Base-by-base conservation (phyloP, 2,329 filamentous ascomycete species). In the Sporothrix schenckii region DNA sequence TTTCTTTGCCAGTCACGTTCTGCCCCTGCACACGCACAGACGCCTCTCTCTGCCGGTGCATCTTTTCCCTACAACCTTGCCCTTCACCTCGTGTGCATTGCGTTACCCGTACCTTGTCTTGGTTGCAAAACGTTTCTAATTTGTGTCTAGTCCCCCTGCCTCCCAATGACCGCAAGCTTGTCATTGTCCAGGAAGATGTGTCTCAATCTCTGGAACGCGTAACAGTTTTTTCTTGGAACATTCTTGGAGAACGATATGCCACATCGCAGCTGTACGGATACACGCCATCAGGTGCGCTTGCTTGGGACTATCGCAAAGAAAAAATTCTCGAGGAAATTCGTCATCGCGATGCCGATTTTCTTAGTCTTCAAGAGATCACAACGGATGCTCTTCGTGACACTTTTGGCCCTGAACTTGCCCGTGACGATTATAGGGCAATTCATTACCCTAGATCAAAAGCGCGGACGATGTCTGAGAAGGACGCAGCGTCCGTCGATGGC, bases 311-410 rank as follows among this genome's bases (percentile, higher is more conserved):
- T 77, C 90, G 95, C 69, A 91, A 90, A 77, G 88, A 92, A 70
- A 87, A 91, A 71, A 95, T 99, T 72, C 81, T 97, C 70, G 89
- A 91, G 66, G 94, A 98, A 79, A 87, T 99, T 68, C 86, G 89
- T 70, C 86, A 88, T 39, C 88, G 92, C 72, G 88, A 94, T 76
- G 90, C 94, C 67, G 95, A 99, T 80, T 92, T 99, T 76, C 84
- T 98, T 68, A 96, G 93, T 78, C 83, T 99, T 60, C 95, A 99
- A 78, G 95, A 99, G 79, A 92, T 98, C 53, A 94, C 97, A 69
- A 90, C 91, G 69, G 92, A 97, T 76, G 94, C 91, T 69, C 97
- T 96, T 82, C 91, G 96, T 77, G 92, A 94, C 72, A 96, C 91
- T 76, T 95, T 98, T 82, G 89, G 91, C 72, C 91, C 92, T n/a